Conservation (phyloP, 2,329 filamentous ascomycete genomes). For the Fusarium circinatum region DNA sequence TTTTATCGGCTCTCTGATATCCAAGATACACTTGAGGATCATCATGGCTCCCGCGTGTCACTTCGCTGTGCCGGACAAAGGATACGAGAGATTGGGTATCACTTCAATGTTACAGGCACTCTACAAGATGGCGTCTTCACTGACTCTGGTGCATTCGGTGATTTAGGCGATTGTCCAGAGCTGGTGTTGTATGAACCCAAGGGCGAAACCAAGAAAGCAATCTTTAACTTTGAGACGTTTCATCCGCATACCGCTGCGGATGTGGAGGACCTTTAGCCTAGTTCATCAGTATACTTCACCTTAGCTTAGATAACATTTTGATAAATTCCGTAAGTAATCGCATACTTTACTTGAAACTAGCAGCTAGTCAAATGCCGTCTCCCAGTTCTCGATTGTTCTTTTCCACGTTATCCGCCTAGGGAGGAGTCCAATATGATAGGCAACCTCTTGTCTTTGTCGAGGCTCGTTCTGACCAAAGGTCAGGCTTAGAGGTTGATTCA, state of each 20-base stretch:
- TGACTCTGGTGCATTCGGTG: background rate
- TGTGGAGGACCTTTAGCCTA: slow-evolving; percentile 15
- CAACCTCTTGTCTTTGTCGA: too few relatives aligned
- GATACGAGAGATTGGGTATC: slow-evolving; percentile 8
- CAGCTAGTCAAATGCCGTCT: background rate
- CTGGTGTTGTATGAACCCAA: slow-evolving; percentile 19
- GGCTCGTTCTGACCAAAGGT: background rate
- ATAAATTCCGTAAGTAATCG: background rate
- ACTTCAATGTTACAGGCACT: slow-evolving; percentile 22
- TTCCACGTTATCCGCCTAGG: rapidly evolving
- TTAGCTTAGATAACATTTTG: background rate
- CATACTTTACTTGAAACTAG: background rate
- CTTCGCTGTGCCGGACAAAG: slow-evolving; percentile 7
- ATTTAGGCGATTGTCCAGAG: background rate
- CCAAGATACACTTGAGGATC: slow-evolving; percentile 2
- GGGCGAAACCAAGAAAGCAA: slow-evolving; percentile 17
- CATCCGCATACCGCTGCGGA: slow-evolving; percentile 20
- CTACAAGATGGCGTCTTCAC: slow-evolving; percentile 6
- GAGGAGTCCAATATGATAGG: rapidly evolving
- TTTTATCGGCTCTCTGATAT: slow-evolving; percentile 13
- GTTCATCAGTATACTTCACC: background rate
- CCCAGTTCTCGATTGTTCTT: background rate
- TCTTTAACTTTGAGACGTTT: slow-evolving; percentile 28
- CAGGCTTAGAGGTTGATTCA: background rate
- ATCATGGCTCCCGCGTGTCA: slow-evolving; percentile 17